Evolutionary conservation across 192 early-diverging fungal species (phyloP).

Genomic region (Backusella westeae): DNA sequence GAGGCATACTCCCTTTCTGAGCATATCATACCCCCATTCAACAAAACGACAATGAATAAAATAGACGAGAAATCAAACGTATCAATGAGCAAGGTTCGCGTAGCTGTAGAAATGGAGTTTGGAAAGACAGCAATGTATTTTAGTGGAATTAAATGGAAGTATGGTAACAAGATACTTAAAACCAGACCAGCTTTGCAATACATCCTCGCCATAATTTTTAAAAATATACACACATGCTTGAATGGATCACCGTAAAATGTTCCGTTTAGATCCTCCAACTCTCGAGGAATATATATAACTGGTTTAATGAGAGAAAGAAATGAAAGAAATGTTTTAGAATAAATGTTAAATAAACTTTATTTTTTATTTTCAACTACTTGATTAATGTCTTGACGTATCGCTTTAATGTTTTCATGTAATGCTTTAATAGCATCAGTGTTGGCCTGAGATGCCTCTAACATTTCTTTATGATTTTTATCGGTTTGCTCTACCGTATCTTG

Average conservation of each 20-base stretch:
- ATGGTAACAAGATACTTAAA: not conserved
- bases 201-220: not conserved
- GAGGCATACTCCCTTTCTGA: not conserved
- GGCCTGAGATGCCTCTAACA: not conserved
- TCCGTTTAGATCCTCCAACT: not conserved
- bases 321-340: not conserved
- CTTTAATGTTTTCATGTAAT: not conserved
- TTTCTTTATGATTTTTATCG: not conserved
- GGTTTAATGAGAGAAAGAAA: not conserved
- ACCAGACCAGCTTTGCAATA: not conserved
- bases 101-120: not conserved
- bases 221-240: not conserved
- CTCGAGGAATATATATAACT: not conserved
- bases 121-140: not conserved
- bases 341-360: not conserved
- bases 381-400: not conserved
- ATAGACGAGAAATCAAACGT: not conserved
- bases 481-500: not conserved
- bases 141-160: not conserved
- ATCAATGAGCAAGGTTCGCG: not conserved
- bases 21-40: not conserved
- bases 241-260: not conserved
- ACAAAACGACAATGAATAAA: not conserved
- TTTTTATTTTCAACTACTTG: not conserved
- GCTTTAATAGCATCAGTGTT: not conserved